Percentiles rank a stretch among this genome's conserved stretches.
These are phyloP conservation scores for Capsella rubella DNA, from an alignment of 441 rosid species.

Conservation along the genomic window DNA sequence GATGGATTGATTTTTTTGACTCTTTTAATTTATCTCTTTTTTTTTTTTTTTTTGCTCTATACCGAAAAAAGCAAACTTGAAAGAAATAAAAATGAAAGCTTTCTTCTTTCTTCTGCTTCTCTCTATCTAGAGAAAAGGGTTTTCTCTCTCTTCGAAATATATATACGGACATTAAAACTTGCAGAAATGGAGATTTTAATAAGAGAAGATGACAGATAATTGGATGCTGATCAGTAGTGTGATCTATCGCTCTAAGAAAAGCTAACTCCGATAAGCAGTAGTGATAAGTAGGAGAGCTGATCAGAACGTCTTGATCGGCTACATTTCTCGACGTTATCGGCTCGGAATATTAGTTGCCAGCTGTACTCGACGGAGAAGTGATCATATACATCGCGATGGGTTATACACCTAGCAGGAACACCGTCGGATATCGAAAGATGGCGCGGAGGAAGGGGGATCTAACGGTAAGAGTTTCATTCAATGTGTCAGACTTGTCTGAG, in stretches of 20 bases:
- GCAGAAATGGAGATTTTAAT: constrained; percentile 61
- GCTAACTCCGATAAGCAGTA: neutral
- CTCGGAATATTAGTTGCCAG: constrained; percentile 87
- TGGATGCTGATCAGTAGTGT: neutral
- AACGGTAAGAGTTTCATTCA: constrained; percentile 37
- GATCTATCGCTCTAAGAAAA: neutral
- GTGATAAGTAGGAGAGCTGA: rapidly evolving
- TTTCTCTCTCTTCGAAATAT: constrained; percentile 46
- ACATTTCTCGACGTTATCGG: constrained; percentile 74
- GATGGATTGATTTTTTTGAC: constrained; percentile 45
- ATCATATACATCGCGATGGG: constrained; percentile 24
- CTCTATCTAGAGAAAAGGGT: constrained; percentile 34
- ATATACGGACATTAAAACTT: constrained; percentile 53
- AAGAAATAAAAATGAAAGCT: constrained; percentile 29
- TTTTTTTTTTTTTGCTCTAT: constrained; percentile 40
- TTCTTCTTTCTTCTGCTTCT: constrained; percentile 17
- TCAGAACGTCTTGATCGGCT: constrained; percentile 76
- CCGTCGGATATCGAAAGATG: constrained; percentile 32
- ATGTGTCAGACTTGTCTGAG: constrained; percentile 49
- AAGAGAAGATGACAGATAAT: constrained; percentile 70
- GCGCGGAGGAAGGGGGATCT: constrained; percentile 31
- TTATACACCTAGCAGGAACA: neutral
- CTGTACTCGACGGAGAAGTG: constrained; percentile 43
- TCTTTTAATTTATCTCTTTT: constrained; percentile 7
- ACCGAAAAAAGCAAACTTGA: constrained; percentile 43